Evolutionary conservation across 2,329 filamentous ascomycete species (phyloP).

Genomic region (Pseudogymnoascus sp.): DNA sequence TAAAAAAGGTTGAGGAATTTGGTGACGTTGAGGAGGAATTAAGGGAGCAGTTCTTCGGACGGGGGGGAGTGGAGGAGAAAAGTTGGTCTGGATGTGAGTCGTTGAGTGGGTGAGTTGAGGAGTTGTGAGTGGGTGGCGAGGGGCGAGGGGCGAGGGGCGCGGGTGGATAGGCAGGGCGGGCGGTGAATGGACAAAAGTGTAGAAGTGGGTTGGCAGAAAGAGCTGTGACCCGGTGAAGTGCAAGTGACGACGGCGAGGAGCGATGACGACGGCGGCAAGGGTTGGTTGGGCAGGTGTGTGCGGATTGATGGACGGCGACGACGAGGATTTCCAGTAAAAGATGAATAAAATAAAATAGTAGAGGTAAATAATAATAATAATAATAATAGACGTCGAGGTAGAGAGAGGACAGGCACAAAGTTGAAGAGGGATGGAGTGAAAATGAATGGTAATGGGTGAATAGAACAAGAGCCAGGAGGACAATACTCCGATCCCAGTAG

Average conservation of each 20-base stretch:
- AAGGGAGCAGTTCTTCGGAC: too few species aligned
- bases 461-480: too few species aligned
- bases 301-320: too few species aligned
- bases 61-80: not conserved
- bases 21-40: not conserved
- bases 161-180: conserved; percentile 4
- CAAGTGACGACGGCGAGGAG: not conserved
- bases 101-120: conserved; percentile 1
- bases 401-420: not conserved
- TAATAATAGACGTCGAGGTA: too few species aligned
- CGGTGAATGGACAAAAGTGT: conserved; percentile 1
- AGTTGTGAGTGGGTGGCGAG: not conserved
- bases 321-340: not conserved
- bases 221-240: not conserved
- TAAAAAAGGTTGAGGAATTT: not conserved
- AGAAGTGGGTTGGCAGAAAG: not conserved
- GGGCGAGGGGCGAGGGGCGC: not conserved
- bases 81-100: not conserved
- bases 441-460: too few species aligned
- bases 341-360: too few species aligned
- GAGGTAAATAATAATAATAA: too few species aligned
- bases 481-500: not conserved
- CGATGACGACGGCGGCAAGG: not conserved
- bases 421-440: too few species aligned
- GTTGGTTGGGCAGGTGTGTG: too few species aligned